Evolutionary conservation across 805 yeast genomes (phyloP).

Genomic region (Candida dendrica): DNA sequence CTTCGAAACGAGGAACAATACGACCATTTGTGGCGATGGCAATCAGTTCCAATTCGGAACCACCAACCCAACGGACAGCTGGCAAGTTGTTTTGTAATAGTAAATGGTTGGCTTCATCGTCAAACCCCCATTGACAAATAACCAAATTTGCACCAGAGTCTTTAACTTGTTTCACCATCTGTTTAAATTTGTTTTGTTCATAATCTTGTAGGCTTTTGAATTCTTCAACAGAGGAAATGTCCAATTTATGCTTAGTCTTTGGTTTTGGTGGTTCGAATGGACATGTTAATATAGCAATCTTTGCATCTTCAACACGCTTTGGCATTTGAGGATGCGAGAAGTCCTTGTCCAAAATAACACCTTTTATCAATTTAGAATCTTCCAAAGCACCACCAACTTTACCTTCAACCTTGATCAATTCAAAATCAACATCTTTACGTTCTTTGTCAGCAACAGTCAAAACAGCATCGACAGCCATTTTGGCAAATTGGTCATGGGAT

Average conservation of each 20-base stretch:
- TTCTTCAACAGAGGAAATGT: constrained; percentile 90
- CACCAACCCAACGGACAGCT: constrained; percentile 99
- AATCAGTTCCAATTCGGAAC: constrained; percentile 88
- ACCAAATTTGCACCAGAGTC: constrained; percentile 91
- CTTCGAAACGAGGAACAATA: constrained; percentile 96
- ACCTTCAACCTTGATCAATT: constrained; percentile 89
- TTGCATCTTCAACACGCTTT: constrained; percentile 67
- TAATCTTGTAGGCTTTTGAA: constrained; percentile 84
- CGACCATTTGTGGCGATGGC: constrained; percentile 98
- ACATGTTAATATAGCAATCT: constrained; percentile 91
- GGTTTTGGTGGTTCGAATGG: constrained; percentile 99
- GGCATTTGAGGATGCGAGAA: constrained; percentile 99
- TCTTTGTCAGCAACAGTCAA: constrained; percentile 85
- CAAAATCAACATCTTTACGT: constrained; percentile 94
- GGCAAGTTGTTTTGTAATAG: constrained; percentile 82
- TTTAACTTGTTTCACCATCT: constrained; percentile 85
- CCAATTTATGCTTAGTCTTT: constrained; percentile 94
- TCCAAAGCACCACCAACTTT: constrained; percentile 91
- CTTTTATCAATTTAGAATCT: constrained; percentile 78
- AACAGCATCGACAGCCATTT: constrained; percentile 96
- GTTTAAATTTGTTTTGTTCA: constrained; percentile 83
- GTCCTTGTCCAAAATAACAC: constrained; percentile 92
- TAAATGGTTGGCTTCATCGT: constrained; percentile 95
- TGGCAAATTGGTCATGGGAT: constrained; percentile 86
- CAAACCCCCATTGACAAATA: constrained; percentile 99